Evolutionary conservation across 2,329 filamentous ascomycete species (phyloP), one percentile per base, ranked within the genome.

Genomic region (Diaporthe sp.): DNA sequence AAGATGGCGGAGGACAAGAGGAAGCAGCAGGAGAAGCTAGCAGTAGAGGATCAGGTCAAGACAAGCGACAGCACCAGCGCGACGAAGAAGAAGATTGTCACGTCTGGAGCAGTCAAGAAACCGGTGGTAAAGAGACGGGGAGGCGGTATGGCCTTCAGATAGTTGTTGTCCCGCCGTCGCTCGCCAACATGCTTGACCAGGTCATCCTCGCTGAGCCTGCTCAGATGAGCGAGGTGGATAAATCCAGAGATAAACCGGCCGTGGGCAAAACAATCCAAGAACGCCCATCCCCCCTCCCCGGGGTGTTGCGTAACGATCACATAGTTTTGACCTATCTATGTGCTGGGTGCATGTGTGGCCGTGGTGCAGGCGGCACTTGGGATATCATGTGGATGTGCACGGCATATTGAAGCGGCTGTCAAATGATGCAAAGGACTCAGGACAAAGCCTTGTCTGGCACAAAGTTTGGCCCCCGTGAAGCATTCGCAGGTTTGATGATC

Each of bases 1-100:
- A 91, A 97, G 84, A 98, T 98, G 94, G 95, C 93, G 0, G 92
- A 93, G 77, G 96, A 98, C 81, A 95, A 95, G 82, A 90, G 90
- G 74, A 86, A 87, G 28, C 92, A 94, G 76, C 90, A 93, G 78
- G 87, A 90, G 76, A 86, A 87, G 77, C 82, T 87, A 75, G 86
- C 84, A 17, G 89, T 91, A 77, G 86, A 85, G 66, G 86, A 89
- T 75, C 85, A 83, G 75, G 80, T 80, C 25, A 88, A 86, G 80
- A 87, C 86, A 80, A 64, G 75, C 6, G 78, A 78, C 4, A 83
- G 80, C 61, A 80, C 81, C 45, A 60, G 64, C n/a, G 66, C 57
- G 28, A 52, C 15, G 47, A 74, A 74, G 58, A 92, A 90, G 84
- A 92, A 91, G 81, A 87, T 92, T 79, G 85, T 91, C 68, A 88